A percentile compares a stretch with the other conserved stretches of the same genome.
These are phyloP conservation scores for Cladorrhinum sp. DNA, from an alignment of 2,329 filamentous ascomycete species.

Conservation along the genomic window DNA sequence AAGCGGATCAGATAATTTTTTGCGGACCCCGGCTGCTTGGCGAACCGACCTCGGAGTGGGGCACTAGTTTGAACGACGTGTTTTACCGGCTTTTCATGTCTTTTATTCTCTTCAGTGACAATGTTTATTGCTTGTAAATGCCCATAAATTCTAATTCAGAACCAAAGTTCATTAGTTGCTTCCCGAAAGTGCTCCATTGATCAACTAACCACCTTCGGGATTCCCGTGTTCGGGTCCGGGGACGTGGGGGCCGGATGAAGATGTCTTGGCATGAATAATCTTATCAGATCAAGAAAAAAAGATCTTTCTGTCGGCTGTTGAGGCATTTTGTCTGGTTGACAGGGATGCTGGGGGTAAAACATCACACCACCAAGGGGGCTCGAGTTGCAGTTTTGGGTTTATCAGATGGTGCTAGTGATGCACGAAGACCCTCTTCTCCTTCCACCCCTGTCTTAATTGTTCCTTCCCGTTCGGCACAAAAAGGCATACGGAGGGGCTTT, in stretches of 20 bases:
- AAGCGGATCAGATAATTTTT: constrained; percentile 33
- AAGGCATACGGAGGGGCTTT: neutral
- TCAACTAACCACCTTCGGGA: neutral
- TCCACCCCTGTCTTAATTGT: neutral
- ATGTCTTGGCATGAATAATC: constrained; percentile 27
- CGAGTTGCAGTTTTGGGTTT: constrained; percentile 13
- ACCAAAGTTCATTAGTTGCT: neutral
- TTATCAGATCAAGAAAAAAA: constrained; percentile 26
- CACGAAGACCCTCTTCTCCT: constrained; percentile 1
- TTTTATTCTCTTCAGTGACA: neutral
- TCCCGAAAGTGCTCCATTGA: no score
- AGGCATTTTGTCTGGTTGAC: constrained; percentile 22
- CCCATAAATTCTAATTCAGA: neutral
- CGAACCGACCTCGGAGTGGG: constrained; percentile 27
- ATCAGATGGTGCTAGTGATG: constrained; percentile 24
- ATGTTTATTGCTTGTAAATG: neutral
- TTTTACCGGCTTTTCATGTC: neutral
- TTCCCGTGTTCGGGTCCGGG: neutral
- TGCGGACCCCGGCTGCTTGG: constrained; percentile 8
- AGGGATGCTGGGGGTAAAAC: constrained; percentile 7
- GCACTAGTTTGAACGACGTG: neutral
- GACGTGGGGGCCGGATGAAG: constrained; percentile 1
- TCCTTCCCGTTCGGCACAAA: neutral
- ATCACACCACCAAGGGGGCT: constrained; percentile 9
- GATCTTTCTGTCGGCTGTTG: constrained; percentile 7